Base-by-base conservation (phyloP, 257 asterid genomes). In the Plantago ovata region DNA sequence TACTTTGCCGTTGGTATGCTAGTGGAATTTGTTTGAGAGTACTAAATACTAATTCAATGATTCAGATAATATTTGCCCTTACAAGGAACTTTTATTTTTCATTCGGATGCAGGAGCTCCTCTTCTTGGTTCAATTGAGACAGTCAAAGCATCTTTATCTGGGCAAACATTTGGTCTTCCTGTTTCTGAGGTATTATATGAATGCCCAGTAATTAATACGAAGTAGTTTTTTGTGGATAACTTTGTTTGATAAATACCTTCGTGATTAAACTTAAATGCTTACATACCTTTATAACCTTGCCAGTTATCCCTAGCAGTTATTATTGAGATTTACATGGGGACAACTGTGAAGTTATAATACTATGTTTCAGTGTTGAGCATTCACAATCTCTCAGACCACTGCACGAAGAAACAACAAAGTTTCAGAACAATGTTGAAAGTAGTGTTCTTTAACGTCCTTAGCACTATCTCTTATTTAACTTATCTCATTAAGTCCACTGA, bases 1-100 rank as follows among this genome's bases (percentile, higher is more conserved):
- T 92, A 88, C 75, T 92, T 92, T 68, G 98, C 98, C 43, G 98
- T 92, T 62, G 98, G 98, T 92, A 88, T 77, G 92, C 75, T 61
- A 64, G 22, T 60, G 64, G 65, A 55, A 47, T 57, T 68, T 56
- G 61, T 40, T 74, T 66, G 38, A 53, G n/a, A n/a, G n/a, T n/a
- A n/a, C n/a, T n/a, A n/a, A n/a, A 43, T 50, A 45, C 51, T 63
- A 36, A 23, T 64, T 41, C 53, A 41, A 22, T 53, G 44, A 44
- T 56, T 41, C 55, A 33, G 61, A 33, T 38, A 43, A 38, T 19
- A 48, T 24, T 53, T 58, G 60, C 68, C n/a, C n/a, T 65, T 58
- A 73, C 44, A 20, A 53, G 73, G 23, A 59, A 11, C 56, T 13
- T 10, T 36, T 38, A 68, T 44, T 51, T 62, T 64, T 67, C 63